Evolutionary conservation across 192 early-diverging fungal genomes (phyloP), one percentile per base, ranked within the genome.

Genomic region (Coemansia interrupta): DNA sequence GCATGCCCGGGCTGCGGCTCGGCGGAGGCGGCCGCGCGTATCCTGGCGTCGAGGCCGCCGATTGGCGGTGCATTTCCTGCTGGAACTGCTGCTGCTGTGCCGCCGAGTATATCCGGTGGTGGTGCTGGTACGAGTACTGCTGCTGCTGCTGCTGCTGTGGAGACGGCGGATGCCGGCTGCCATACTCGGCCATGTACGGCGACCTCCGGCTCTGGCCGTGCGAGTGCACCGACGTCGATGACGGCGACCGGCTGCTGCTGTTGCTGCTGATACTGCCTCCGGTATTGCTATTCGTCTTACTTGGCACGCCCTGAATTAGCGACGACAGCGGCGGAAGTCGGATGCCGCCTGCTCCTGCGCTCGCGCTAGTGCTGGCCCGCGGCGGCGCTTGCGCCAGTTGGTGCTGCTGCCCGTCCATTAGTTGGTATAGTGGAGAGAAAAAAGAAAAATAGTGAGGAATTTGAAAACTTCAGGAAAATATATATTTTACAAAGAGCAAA

Each of bases 261-360:
- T 18, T 12, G 18, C 29, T 52, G 50, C 47, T 26, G 47, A 4
- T 26, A 23, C 19, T 26, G 47, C 24, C 4, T 26, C 26, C 4
- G 29, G 5, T 18, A 12, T 12, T 26, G 41, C 2, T 24, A 18
- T 17, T 60, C 3, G 68, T 1, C 9, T 36, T 36, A 8, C 8
- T 1, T 8, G 32, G 32, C 32, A 36, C 58, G 5, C 56, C 49
- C 49, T 70, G 58, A 18, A 76, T 76, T 15, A 76, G 60, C 43
- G 73, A 60, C 12, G 73, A 69, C 38, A 76, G 52, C 20, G 73
- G 68, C 12, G 73, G 73, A 32, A 76, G 48, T 13, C 73, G 52
- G n/a, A 76, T 61, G 15, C 39, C 32, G 32, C 32, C 32, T 36
- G 32, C 32, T 1, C 32, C 30, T 0, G 40, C 26, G 18, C 48